Base-by-base conservation (phyloP, 1,284 basidiomycete species). In the Tilletia setariae region DNA sequence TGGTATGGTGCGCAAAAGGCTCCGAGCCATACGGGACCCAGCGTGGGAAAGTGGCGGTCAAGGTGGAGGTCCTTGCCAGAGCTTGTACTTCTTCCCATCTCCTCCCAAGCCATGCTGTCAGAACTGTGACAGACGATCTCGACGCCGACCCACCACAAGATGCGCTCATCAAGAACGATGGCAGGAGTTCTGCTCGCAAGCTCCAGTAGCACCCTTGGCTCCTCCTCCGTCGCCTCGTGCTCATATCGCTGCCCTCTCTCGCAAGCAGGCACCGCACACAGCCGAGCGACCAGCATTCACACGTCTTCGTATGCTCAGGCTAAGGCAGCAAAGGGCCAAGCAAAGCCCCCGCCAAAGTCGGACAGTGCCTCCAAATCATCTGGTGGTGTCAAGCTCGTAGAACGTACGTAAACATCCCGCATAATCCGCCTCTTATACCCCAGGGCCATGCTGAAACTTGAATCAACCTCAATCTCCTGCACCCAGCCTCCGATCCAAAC, bases 401-500 rank as follows among this genome's bases (percentile, higher is more conserved):
- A 61, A 21, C 35, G 56, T 61, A 30, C 32, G 56, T 61, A 6
- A n/a, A 25, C 8, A 11, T 7, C n/a, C 2, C 30, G 28, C 15
- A 11, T 21, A 25, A 49, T 49, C 21, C 46, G 19, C 8, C 56
- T n/a, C 30, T 7, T 25, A 56, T 4, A 28, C 16, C 7, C 51
- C 6, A 28, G 8, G 21, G 15, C 9, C 15, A 28, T 30, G 53
- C 53, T 16, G 11, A 6, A 6, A 8, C 23, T 59, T 15, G 19
- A n/a, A 16, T 19, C 13, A 16, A 61, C 1, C 56, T 40, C 21
- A 1, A n/a, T 16, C 30, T n/a, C 11, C 28, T 59, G 21, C 28
- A 59, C 47, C 23, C 56, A 61, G 56, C 56, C 15, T 32, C 56
- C 28, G 56, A 61, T 30, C 56, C 56, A 61, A 61, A 61, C 28